Evolutionary conservation across 768 basidiomycete species (phyloP).

Genomic region (Rickenella mellea): DNA sequence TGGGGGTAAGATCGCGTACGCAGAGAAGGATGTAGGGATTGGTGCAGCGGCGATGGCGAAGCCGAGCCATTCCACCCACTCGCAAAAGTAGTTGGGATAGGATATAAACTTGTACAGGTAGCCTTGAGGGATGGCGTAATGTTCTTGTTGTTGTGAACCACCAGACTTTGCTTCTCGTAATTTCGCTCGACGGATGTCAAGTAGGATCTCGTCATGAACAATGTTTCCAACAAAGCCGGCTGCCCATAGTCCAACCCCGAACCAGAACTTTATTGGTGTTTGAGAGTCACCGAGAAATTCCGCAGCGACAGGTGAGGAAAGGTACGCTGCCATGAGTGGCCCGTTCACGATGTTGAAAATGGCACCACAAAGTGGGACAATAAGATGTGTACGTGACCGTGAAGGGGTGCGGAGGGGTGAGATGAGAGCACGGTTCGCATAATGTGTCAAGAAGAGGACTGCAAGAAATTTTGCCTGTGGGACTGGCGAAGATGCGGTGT

Average conservation of each 20-base stretch:
- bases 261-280: slow-evolving; percentile 41
- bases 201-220: slow-evolving; percentile 82
- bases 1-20: slow-evolving; percentile 47
- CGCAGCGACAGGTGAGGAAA: slow-evolving; percentile 47
- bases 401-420: slow-evolving; percentile 75
- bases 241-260: slow-evolving; percentile 58
- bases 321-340: slow-evolving; percentile 56
- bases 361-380: slow-evolving; percentile 45
- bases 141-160: slow-evolving; percentile 31
- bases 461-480: slow-evolving; percentile 46
- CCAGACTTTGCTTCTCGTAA: slow-evolving; percentile 21
- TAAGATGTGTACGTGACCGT: slow-evolving; percentile 65
- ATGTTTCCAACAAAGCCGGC: slow-evolving; percentile 73
- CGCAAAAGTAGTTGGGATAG: slow-evolving; percentile 90
- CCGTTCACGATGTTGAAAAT: slow-evolving; percentile 71
- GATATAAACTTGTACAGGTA: slow-evolving; percentile 70
- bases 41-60: slow-evolving; percentile 73
- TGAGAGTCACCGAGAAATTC: slow-evolving; percentile 28
- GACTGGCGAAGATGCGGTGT: slow-evolving; percentile 25
- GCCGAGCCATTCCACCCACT: slow-evolving; percentile 92
- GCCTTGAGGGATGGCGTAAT: slow-evolving; percentile 78
- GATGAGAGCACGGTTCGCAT: slow-evolving; percentile 73
- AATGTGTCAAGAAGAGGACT: slow-evolving; percentile 61
- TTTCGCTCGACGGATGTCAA: slow-evolving; percentile 68
- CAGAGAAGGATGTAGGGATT: slow-evolving; percentile 25